Evolutionary conservation across 2,329 filamentous ascomycete species (phyloP).

Genomic region (Fusarium albidum): DNA sequence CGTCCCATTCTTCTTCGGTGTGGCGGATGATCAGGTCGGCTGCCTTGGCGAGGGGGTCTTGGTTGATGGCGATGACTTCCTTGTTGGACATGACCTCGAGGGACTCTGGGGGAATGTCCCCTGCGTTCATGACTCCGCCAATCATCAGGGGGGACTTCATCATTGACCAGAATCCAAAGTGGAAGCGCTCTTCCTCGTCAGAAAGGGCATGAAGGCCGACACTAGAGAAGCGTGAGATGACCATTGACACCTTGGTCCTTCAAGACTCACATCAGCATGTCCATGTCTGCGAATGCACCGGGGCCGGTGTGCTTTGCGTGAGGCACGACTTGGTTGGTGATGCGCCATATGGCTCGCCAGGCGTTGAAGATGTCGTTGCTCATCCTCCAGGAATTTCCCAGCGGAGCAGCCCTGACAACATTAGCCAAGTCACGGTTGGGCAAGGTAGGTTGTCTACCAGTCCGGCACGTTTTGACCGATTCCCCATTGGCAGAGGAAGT

Average conservation of each 20-base stretch:
- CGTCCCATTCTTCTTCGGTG: constrained; percentile 58
- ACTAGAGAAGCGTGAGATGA: too few relatives aligned
- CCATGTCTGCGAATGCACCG: constrained; percentile 60
- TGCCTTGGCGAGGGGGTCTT: constrained; percentile 61
- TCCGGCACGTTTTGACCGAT: constrained; percentile 55
- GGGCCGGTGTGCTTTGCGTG: constrained; percentile 53
- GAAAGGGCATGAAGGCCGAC: constrained; percentile 57
- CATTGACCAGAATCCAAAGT: constrained; percentile 62
- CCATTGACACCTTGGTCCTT: too few relatives aligned
- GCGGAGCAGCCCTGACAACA: constrained; percentile 46
- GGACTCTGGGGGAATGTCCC: constrained; percentile 48
- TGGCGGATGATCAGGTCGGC: constrained; percentile 58
- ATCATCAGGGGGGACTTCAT: constrained; percentile 60
- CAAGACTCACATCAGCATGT: constrained; percentile 56
- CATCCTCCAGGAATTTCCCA: constrained; percentile 60
- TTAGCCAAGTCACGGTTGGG: background rate
- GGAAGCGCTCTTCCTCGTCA: constrained; percentile 57
- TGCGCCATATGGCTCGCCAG: constrained; percentile 61
- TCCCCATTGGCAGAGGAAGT: constrained; percentile 63
- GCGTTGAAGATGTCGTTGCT: constrained; percentile 62
- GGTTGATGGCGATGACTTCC: constrained; percentile 65
- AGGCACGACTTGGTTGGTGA: constrained; percentile 59
- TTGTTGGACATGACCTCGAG: constrained; percentile 56
- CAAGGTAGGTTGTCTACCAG: constrained; percentile 42
- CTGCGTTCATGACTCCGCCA: constrained; percentile 52